Evolutionary conservation across 1,139 yeast genomes (phyloP).

Genomic region (Candida pseudoviswanathii): DNA sequence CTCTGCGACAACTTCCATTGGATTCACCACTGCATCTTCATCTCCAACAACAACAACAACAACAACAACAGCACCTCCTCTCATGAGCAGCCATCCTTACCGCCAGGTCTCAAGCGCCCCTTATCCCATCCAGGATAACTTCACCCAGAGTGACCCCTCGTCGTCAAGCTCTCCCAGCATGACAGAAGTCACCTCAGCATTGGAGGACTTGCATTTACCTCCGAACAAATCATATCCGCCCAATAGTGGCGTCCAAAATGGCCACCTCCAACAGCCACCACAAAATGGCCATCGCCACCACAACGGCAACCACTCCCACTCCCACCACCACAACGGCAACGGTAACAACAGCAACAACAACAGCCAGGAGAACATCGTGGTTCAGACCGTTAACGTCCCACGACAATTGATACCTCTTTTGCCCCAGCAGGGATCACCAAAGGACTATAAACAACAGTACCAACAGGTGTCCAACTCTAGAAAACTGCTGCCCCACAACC

Average conservation of each 20-base stretch:
- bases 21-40: neutral
- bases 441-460: conserved; percentile 4
- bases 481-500: conserved; percentile 3
- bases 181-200: conserved; percentile 14
- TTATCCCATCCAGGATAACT: conserved; percentile 25
- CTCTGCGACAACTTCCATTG: neutral
- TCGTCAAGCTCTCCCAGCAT: conserved; percentile 13
- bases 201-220: conserved; percentile 17
- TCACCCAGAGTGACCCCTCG: conserved; percentile 8
- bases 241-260: neutral
- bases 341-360: conserved; percentile 3
- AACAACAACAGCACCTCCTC: neutral
- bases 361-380: conserved; percentile 2
- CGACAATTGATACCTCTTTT: conserved; percentile 7
- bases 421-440: conserved; percentile 3
- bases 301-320: no score
- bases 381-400: conserved; percentile 6
- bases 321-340: no score
- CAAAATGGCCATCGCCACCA: neutral
- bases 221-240: conserved; percentile 13
- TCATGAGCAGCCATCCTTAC: conserved; percentile 16
- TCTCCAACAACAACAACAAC: neutral
- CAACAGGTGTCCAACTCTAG: conserved; percentile 3
- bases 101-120: conserved; percentile 22
- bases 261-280: conserved; percentile 3